phyloP scores from a whole-genome alignment of 129 eudicot genomes.

The Dittrichia graveolens region DNA sequence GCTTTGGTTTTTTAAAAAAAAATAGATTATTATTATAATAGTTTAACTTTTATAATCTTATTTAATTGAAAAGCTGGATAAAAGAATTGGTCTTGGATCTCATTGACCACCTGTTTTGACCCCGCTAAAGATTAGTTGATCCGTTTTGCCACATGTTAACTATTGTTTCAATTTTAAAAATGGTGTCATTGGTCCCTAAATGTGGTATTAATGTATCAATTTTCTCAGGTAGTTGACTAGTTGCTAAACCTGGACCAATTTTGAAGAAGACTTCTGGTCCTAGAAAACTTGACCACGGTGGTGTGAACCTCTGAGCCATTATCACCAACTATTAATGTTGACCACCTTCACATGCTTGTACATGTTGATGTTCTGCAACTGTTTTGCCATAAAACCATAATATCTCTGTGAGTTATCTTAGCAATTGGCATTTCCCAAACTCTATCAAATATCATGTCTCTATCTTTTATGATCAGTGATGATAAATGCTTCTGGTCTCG shows the following conservation, averaged over 20 bases:
- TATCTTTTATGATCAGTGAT: neutral
- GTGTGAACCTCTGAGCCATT: constrained; percentile 60
- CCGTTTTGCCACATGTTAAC: neutral
- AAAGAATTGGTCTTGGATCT: neutral
- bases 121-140: neutral
- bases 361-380: constrained; percentile 45
- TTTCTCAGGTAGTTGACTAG: constrained; percentile 71
- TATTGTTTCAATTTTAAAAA: neutral
- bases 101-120: neutral
- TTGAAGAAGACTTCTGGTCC: constrained; percentile 60
- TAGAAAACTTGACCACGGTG: constrained; percentile 57
- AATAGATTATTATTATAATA: too few species aligned
- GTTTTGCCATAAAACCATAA: neutral
- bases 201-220: neutral
- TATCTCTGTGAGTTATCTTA: constrained; percentile 19
- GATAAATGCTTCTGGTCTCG: neutral
- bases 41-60: neutral
- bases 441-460: neutral
- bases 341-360: constrained; percentile 28
- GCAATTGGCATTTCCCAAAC: neutral
- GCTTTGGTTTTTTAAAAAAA: neutral
- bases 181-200: neutral
- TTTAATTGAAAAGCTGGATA: neutral
- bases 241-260: constrained; percentile 70
- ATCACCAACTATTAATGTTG: constrained; percentile 36